A percentile compares a stretch with the other conserved stretches of the same genome.
Evolutionary conservation across 2,329 filamentous ascomycete species (phyloP).

Genomic region (Fusarium scirpi): DNA sequence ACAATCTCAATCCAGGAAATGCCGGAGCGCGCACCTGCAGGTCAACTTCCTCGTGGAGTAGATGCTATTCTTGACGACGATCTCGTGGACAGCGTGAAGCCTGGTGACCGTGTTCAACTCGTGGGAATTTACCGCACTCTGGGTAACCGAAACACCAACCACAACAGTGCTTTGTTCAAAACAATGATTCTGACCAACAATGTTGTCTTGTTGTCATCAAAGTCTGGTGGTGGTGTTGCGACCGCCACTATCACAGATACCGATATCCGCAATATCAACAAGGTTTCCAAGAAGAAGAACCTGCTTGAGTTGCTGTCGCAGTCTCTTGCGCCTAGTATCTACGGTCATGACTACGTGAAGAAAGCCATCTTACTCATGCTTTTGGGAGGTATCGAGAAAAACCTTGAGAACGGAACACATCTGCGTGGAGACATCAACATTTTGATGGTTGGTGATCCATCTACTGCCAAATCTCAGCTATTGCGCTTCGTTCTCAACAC

Average conservation of each 20-base stretch:
- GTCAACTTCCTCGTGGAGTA: constrained; percentile 93
- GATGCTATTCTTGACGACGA: constrained; percentile 98
- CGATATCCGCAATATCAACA: constrained; percentile 99
- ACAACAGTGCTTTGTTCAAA: constrained; percentile 93
- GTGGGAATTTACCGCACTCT: constrained; percentile 97
- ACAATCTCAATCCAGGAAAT: constrained; percentile 99
- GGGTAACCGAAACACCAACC: constrained; percentile 91
- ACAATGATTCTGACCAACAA: constrained; percentile 96
- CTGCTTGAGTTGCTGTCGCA: constrained; percentile 93
- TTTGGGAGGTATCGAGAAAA: constrained; percentile 96
- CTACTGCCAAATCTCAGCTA: constrained; percentile 98
- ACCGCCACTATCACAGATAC: constrained; percentile 94
- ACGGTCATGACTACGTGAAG: constrained; percentile 97
- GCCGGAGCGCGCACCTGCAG: constrained; percentile 95
- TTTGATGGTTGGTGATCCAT: constrained; percentile 98
- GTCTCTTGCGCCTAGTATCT: constrained; percentile 95
- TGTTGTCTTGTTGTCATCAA: constrained; percentile 92
- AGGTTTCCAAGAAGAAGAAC: constrained; percentile 92
- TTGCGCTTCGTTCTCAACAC: constrained; percentile 97
- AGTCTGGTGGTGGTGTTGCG: constrained; percentile 93
- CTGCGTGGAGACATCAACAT: constrained; percentile 99
- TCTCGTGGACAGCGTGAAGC: constrained; percentile 93
- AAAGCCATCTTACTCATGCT: constrained; percentile 97
- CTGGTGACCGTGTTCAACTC: constrained; percentile 93
- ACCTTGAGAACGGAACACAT: constrained; percentile 97